A percentile compares a stretch with the other conserved stretches of the same genome.
Conservation (phyloP, 208 protist genomes). For the Leptomonas seymouri region DNA sequence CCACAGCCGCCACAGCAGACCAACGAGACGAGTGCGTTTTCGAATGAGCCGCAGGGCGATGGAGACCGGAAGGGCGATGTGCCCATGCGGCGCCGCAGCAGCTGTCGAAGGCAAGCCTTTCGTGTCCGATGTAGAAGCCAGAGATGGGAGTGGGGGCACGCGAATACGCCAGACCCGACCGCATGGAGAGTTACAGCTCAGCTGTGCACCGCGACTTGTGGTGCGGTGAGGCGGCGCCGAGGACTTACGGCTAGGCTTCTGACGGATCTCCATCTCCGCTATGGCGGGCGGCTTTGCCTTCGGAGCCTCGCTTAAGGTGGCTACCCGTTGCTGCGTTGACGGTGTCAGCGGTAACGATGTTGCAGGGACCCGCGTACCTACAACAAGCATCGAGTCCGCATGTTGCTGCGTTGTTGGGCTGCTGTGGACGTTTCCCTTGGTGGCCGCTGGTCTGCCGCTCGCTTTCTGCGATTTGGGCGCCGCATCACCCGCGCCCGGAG, state of each 20-base stretch:
- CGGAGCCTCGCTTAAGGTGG: no score
- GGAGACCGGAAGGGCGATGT: constrained; percentile 36
- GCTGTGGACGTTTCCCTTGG: background rate
- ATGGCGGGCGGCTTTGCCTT: no score
- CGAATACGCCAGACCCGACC: background rate
- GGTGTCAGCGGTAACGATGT: background rate
- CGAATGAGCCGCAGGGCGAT: constrained; percentile 57
- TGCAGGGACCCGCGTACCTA: constrained; percentile 6
- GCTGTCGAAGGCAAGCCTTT: no score
- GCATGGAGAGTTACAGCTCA: background rate
- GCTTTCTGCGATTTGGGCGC: background rate
- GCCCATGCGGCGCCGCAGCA: background rate
- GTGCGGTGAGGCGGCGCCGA: background rate
- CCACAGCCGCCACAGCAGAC: constrained; percentile 69
- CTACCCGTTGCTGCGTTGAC: no score
- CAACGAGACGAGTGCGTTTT: constrained; percentile 57
- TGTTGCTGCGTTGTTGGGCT: background rate
- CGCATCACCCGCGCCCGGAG: background rate
- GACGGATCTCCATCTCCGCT: background rate
- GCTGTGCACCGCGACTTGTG: background rate
- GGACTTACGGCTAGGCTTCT: background rate
- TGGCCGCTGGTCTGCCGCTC: background rate
- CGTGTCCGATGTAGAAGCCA: no score
- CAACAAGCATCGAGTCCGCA: constrained; percentile 1
- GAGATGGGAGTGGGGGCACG: constrained; percentile 2